A percentile compares a stretch with the other conserved stretches of the same genome.
phyloP scores from a whole-genome alignment of 2,329 filamentous ascomycete genomes.

The Aplosporella prunicola region DNA sequence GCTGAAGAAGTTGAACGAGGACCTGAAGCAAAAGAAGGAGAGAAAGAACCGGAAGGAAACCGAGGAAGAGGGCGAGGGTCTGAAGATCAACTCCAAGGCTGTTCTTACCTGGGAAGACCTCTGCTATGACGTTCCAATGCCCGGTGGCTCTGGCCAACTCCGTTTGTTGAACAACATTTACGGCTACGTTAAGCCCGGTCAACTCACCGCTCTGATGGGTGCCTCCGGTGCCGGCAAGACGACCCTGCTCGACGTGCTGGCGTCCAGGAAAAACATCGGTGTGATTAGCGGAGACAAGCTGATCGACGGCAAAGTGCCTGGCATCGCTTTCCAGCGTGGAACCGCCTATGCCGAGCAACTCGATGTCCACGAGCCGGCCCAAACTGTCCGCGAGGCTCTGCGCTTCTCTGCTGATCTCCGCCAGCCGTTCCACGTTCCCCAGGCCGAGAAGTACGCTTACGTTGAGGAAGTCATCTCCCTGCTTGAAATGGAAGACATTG shows the following conservation, averaged over 20 bases:
- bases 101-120: conserved; percentile 66
- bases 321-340: conserved; percentile 53
- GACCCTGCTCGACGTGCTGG: conserved; percentile 69
- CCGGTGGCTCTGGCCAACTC: conserved; percentile 56
- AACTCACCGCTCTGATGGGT: conserved; percentile 74
- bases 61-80: conserved; percentile 34
- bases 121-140: conserved; percentile 72
- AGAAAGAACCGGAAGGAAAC: conserved; percentile 37
- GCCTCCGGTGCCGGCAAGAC: conserved; percentile 75
- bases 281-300: conserved; percentile 54
- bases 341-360: conserved; percentile 58
- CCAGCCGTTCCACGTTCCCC: conserved; percentile 49
- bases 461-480: conserved; percentile 58
- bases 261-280: conserved; percentile 54
- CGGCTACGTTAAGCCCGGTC: conserved; percentile 70
- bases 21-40: conserved; percentile 51
- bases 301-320: conserved; percentile 49
- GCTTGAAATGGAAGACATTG: conserved; percentile 56
- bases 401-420: conserved; percentile 57
- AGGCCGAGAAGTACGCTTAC: conserved; percentile 54
- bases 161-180: conserved; percentile 63
- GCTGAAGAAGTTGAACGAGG: conserved; percentile 54
- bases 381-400: conserved; percentile 56
- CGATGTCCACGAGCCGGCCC: conserved; percentile 53
- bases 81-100: conserved; percentile 46